A percentile compares a stretch with the other conserved stretches of the same genome.
Evolutionary conservation across 371 early-diverging fungal species (phyloP).

Genomic region (Mucor irregularis): DNA sequence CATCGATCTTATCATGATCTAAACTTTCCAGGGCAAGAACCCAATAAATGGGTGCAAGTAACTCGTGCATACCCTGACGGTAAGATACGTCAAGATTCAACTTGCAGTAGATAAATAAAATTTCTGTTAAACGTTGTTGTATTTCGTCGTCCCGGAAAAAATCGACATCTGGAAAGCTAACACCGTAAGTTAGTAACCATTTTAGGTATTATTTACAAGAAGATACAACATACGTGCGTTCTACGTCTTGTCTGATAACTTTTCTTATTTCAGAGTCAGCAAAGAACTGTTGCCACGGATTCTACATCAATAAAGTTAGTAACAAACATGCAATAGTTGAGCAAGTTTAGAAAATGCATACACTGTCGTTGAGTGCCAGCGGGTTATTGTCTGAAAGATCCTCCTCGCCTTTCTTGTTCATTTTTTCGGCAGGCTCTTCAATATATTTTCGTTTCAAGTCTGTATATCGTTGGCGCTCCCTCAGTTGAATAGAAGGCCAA

Average conservation of each 20-base stretch:
- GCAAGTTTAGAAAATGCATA: constrained; percentile 26
- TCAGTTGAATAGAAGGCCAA: constrained; percentile 61
- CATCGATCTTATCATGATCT: constrained; percentile 2
- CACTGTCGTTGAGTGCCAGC: constrained; percentile 78
- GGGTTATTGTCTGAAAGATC: constrained; percentile 80
- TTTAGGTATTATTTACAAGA: neutral
- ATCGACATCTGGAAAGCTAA: constrained; percentile 84
- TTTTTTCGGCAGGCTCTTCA: constrained; percentile 62
- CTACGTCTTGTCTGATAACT: constrained; percentile 89
- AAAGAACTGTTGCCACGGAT: constrained; percentile 93
- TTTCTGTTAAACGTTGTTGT: constrained; percentile 76
- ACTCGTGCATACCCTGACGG: constrained; percentile 98
- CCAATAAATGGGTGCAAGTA: constrained; percentile 83
- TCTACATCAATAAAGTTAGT: constrained; percentile 42
- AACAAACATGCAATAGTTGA: neutral
- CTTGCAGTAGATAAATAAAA: constrained; percentile 91
- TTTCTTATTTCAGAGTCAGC: constrained; percentile 82
- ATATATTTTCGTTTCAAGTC: constrained; percentile 67
- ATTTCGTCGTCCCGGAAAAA: constrained; percentile 70
- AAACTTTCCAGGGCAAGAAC: constrained; percentile 69
- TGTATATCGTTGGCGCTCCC: constrained; percentile 70
- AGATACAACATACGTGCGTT: constrained; percentile 72
- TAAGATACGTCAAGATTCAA: constrained; percentile 85
- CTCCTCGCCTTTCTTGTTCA: constrained; percentile 34
- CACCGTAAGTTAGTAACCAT: too few relatives aligned